Base-by-base conservation (phyloP, 805 yeast genomes). In the Candida coleopterorum region DNA sequence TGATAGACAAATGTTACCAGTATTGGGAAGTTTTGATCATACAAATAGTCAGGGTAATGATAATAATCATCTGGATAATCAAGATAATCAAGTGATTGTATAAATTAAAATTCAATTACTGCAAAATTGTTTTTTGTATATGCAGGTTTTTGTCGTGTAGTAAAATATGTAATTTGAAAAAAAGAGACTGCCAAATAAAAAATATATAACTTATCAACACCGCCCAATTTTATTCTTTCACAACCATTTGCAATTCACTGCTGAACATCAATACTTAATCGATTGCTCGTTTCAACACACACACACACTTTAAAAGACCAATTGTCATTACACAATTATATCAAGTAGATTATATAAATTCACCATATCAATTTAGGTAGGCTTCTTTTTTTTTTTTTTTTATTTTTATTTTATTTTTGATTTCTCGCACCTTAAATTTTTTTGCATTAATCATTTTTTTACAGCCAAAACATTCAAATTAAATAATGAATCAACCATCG, bases 401-500 rank as follows among this genome's bases (percentile, higher is more conserved):
- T 5, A 18, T 14, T 30, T 12, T 9, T n/a, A 10, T 8, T 30
- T 18, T 30, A 30, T 18, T 21, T 30, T 18, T 30, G 6, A 18
- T 29, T 29, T 31, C 22, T 31, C 34, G 34, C 34, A 32, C 28
- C 16, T 25, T 32, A 32, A 32, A 20, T 32, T 32, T 32, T 29
- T 32, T 32, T 32, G 34, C 34, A 32, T 32, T 32, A 32, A 32
- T 32, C 9, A 25, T 9, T 10, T 7, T 15, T 30, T 30, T 21
- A 30, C 34, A 16, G 22, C 34, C 34, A 18, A 30, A 22, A 9
- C 4, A 10, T 9, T 12, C 9, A 12, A 25, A 12, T 7, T 9
- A 6, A 25, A 10, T 11, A 9, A 23, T 23, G 34, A 32, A 17
- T 24, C 34, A 32, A 18, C 34, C 28, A 17, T 32, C 34, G 3